Conservation (phyloP, 805 yeast species). For the Starmerella kuoi region DNA sequence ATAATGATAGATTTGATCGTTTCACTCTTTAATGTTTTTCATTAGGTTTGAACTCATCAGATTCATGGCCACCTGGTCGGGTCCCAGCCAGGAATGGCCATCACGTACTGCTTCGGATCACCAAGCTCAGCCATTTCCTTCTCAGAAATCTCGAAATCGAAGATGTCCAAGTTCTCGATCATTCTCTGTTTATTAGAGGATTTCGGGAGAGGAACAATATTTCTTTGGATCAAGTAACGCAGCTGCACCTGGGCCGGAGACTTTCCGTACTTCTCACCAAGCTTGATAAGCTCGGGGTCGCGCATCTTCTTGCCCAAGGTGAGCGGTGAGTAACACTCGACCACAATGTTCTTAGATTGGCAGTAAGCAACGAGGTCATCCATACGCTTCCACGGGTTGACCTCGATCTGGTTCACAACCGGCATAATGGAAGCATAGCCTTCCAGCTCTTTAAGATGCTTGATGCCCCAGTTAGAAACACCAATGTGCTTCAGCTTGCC, state of each 20-base stretch:
- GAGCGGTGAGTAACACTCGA: conserved; percentile 74
- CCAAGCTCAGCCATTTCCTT: conserved; percentile 27
- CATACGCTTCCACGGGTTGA: conserved; percentile 73
- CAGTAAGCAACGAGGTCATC: conserved; percentile 51
- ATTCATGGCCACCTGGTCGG: conserved; percentile 25
- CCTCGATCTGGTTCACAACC: conserved; percentile 69
- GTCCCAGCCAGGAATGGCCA: conserved; percentile 30
- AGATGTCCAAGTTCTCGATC: conserved; percentile 42
- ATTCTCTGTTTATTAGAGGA: conserved; percentile 49
- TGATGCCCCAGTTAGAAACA: conserved; percentile 50
- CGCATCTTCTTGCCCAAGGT: conserved; percentile 47
- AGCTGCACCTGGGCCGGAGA: conserved; percentile 38
- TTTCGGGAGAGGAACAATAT: conserved; percentile 60
- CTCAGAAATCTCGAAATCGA: conserved; percentile 33
- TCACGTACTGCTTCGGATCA: conserved; percentile 25
- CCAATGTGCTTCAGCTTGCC: conserved; percentile 46
- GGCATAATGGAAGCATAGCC: conserved; percentile 33
- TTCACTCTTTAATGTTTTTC: not conserved
- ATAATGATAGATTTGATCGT: too few relatives aligned
- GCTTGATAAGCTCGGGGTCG: conserved; percentile 27
- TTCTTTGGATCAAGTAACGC: conserved; percentile 39
- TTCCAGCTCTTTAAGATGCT: conserved; percentile 45
- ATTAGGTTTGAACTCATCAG: too few relatives aligned
- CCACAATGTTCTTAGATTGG: conserved; percentile 40
- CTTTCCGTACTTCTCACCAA: conserved; percentile 33